Evolutionary conservation across 139 green algal genomes (phyloP), one percentile per base, ranked within the genome.

Genomic region (Helicosporidium sp.): DNA sequence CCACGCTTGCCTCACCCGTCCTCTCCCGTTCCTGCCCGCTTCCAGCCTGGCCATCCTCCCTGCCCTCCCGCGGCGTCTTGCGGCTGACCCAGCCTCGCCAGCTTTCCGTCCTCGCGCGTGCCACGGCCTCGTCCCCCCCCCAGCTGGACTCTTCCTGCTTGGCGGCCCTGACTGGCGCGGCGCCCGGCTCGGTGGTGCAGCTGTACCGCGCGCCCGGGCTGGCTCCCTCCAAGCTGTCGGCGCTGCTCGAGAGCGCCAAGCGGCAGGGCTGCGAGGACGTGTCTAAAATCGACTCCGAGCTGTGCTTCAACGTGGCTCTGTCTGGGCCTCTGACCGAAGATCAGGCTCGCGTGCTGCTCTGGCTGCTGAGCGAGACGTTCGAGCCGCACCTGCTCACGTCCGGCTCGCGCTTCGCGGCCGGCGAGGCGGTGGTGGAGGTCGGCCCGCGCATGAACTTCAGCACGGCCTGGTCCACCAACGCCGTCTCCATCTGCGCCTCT

Each of bases 381-480:
- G 86, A 97, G 68, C 88, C 84, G 2, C 70, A 96, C 53, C 57
- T 65, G 53, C 73, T 97, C 18, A 85, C 68, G 4, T 28, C 65
- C 12, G 19, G 25, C 26, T 74, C 49, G 17, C 46, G 54, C 26
- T 70, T 90, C 25, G 41, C 24, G 1, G 27, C 39, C 36, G 22
- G 31, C 13, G 58, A 54, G 5, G 60, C 61, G 20, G 55, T 72
- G 4, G 52, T 74, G 25, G 71, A 83, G 68, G 83, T 96, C 19
- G 89, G 89, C 3, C 89, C 89, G 3, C 74, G 89, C 55, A 75
- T 86, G 68, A 85, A 60, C 66, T 99, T 97, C 70, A 74, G 64
- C 23, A 94, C 89, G 10, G 89, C 89, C 23, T 97, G 79, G 72
- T 92, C 75, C 41, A 76, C 89, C 52, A 99, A 99, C 63, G 89